Base-by-base conservation (phyloP, 2,329 filamentous ascomycete genomes). In the Ustulina deusta region DNA sequence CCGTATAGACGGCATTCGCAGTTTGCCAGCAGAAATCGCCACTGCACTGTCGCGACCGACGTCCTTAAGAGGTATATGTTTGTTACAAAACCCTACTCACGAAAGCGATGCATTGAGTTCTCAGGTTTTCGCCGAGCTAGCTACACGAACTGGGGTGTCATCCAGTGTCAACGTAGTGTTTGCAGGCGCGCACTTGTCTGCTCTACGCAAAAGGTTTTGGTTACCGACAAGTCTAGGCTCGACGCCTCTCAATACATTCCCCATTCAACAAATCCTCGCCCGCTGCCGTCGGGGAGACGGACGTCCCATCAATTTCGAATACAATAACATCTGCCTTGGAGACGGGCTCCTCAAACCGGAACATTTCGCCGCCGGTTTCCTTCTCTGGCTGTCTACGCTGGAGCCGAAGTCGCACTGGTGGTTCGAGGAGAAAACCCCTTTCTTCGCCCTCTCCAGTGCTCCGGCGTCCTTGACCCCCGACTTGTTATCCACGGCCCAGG, bases 311-410 rank as follows among this genome's bases (percentile, higher is more conserved):
- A 25, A 13, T 9, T 51, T 58, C 25, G 36, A 61, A 1, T 52
- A 67, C 61, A 49, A 63, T 7, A 62, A 40, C 15, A 52, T 65
- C 10, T 52, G 63, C 48, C 55, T 69, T 4, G 56, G 49, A 2
- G 69, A 69, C 38, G 66, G 57, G 17, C 66, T 71, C 4, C 69
- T 69, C 9, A 63, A 61, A 51, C 69, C 69, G 5, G 66, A 71
- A 27, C 61, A 20, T 15, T 69, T 69, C 44, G 58, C 66, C 22
- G 20, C 66, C 27, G 58, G 64, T 10, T 68, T 71, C 44, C 49
- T 69, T 15, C 44, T 63, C 38, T 71, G 48, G 25, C 11, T 69
- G 32, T 52, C 52, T 2, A 63, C 59, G 9, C 46, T 71, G 40
- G 48, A 58, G 29, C 40, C 32, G 38, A 11, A 15, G 20, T n/a